Conservation (phyloP, 2,329 filamentous ascomycete species). For the Pyrenophora tritici-repentis region DNA sequence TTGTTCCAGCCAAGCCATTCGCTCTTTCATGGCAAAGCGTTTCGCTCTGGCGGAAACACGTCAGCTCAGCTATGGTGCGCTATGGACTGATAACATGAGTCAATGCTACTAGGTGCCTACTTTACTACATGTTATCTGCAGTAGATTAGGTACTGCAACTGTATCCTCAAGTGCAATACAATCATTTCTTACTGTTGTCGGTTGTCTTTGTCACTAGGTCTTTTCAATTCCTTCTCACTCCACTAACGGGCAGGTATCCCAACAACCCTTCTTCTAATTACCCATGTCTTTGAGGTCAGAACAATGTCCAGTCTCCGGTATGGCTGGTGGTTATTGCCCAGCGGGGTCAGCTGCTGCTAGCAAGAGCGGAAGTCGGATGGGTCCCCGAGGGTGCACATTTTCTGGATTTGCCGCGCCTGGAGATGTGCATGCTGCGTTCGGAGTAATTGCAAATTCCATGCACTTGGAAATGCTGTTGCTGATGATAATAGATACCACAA, state of each 20-base stretch:
- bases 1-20: slow-evolving; percentile 4
- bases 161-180: not conserved
- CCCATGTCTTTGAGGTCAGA: slow-evolving; percentile 13
- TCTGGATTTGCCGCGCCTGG: slow-evolving; percentile 32
- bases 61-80: slow-evolving; percentile 1
- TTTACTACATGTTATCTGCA: not conserved
- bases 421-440: slow-evolving; percentile 30
- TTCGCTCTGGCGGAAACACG: slow-evolving; percentile 1
- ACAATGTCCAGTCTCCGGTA: slow-evolving; percentile 27
- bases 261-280: slow-evolving; percentile 3
- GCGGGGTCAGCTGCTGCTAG: slow-evolving; percentile 18
- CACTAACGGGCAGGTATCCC: slow-evolving; percentile 5
- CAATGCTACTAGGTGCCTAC: not conserved
- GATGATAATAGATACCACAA: slow-evolving; percentile 22
- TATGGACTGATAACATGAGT: not conserved
- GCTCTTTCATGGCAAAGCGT: slow-evolving; percentile 1
- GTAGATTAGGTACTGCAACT: not conserved
- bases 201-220: not conserved
- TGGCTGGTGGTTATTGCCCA: slow-evolving; percentile 20
- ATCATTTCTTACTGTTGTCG: not conserved
- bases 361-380: slow-evolving; percentile 19
- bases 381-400: slow-evolving; percentile 32
- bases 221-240: not conserved
- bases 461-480: not conserved
- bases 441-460: slow-evolving; percentile 13